phyloP scores from a whole-genome alignment of 176 grass and related monocot genomes.

The bread wheat (Triticum aestivum) region DNA sequence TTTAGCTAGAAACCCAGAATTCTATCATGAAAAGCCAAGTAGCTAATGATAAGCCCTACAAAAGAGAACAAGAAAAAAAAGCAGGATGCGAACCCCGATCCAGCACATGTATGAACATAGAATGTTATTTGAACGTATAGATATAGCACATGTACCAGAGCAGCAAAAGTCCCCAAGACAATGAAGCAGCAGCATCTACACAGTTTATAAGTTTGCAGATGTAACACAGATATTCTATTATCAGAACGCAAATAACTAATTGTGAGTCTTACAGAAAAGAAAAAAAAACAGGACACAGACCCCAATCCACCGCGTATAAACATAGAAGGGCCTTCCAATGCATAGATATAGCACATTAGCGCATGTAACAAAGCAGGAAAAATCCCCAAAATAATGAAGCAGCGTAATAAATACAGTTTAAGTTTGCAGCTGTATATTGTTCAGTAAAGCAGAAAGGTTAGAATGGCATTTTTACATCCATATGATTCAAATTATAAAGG shows the following conservation, averaged over 20 bases:
- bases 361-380: neutral
- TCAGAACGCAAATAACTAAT: too few relatives aligned
- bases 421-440: neutral
- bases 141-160: neutral
- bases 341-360: neutral
- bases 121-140: neutral
- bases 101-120: neutral
- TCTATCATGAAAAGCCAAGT: neutral
- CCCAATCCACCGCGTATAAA: neutral
- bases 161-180: neutral
- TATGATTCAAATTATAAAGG: neutral
- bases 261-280: neutral
- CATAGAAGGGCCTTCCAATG: neutral
- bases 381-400: neutral
- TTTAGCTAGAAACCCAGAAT: neutral
- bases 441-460: neutral
- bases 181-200: neutral
- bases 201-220: neutral
- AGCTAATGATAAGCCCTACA: neutral
- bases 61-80: neutral
- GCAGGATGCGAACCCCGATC: neutral
- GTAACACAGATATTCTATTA: neutral
- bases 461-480: neutral
- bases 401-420: neutral
- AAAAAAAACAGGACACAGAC: neutral